These are phyloP conservation scores for Xylariaceae sp. DNA, from an alignment of 2,329 filamentous ascomycete genomes.

Conservation along the genomic window DNA sequence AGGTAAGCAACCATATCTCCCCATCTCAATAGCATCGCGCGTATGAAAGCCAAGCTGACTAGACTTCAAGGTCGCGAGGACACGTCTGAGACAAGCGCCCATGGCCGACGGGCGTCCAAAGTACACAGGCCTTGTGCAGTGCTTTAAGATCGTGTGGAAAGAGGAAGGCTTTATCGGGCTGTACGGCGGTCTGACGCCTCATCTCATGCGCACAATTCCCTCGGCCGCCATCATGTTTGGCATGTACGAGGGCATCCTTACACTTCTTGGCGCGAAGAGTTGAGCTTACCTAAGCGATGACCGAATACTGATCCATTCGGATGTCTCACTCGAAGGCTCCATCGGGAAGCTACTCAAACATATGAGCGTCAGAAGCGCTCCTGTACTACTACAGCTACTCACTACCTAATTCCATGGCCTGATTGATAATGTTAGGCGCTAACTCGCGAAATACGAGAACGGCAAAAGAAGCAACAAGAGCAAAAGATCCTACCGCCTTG, in stretches of 20 bases:
- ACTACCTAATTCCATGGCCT: constrained; percentile 8
- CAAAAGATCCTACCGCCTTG: neutral
- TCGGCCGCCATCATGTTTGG: constrained; percentile 97
- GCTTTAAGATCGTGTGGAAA: constrained; percentile 84
- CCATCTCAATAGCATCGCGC: neutral
- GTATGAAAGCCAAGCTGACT: constrained; percentile 1
- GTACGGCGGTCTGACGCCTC: constrained; percentile 90
- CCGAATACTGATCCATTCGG: neutral
- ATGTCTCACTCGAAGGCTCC: no score
- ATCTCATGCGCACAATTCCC: constrained; percentile 88
- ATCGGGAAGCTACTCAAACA: no score
- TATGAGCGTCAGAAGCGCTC: neutral
- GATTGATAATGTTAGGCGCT: neutral
- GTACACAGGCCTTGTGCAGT: constrained; percentile 87
- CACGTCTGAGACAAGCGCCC: constrained; percentile 85
- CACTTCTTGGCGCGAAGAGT: constrained; percentile 40
- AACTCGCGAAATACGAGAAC: no score
- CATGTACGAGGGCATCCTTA: constrained; percentile 72
- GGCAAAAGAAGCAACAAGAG: no score
- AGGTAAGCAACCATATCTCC: constrained; percentile 57
- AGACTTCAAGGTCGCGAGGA: constrained; percentile 71
- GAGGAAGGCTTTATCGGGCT: constrained; percentile 86
- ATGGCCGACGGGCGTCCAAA: constrained; percentile 73
- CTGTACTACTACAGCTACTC: constrained; percentile 12
- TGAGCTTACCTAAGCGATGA: constrained; percentile 25